Base-by-base conservation (phyloP, 2,329 filamentous ascomycete species). In the Polychaeton citri region DNA sequence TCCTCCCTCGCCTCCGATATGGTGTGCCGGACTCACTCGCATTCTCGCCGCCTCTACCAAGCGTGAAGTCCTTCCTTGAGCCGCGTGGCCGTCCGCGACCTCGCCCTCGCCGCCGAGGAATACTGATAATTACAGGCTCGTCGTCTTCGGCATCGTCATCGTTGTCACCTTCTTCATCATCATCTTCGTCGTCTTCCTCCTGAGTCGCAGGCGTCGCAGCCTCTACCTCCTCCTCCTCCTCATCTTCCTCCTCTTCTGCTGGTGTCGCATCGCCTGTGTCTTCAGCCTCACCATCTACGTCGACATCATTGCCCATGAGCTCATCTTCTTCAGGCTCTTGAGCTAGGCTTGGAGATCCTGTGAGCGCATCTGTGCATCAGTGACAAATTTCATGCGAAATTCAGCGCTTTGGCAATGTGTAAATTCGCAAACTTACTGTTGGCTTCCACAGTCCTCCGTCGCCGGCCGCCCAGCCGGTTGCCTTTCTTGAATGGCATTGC, bases 21-120 rank as follows among this genome's bases (percentile, higher is more conserved):
- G 66, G 66, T 3, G 65, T 69, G 30, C 64, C 64, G 18, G 57
- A 58, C 37, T 69, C 65, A 9, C 63, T 66, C 13, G 43, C 57
- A 24, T 58, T 57, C 36, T 65, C 65, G 21, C 60, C 58, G 28
- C 66, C 66, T 30, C 69, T 68, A 31, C 72, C 70, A 15, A 66
- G 62, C 53, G 87, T 79, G 76, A 81, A 88, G 54, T 85, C 83
- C 71, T 69, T 59, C 82, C 82, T 51, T 80, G 74, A 36, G 59
- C 61, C 13, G 47, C 51, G 6, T 53, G 48, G 35, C 52, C 57
- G 26, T 49, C 57, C 15, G 51, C 55, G 41, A 49, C 52, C 39
- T 60, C 62, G 28, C 50, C 52, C 42, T 55, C 57, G 30, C 49
- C 21, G 53, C 54, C 52, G 60, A 60, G 28, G 70, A 63, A 19